A percentile compares a stretch with the other conserved stretches of the same genome.
These are phyloP conservation scores for Meripilus lineatus DNA, from an alignment of 1,284 basidiomycete genomes.

Conservation along the genomic window DNA sequence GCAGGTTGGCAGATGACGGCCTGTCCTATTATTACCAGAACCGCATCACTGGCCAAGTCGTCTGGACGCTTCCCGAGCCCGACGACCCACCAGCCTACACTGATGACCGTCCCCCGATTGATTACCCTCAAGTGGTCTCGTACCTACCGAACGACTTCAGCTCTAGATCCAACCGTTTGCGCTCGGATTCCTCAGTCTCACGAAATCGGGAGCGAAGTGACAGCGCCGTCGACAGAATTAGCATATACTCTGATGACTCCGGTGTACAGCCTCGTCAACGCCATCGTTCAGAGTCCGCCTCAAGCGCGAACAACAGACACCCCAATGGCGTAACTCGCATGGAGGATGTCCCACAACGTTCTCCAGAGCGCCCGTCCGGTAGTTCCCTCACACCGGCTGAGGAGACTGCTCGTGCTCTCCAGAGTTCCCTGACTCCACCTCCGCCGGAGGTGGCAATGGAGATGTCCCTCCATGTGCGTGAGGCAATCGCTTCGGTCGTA, in stretches of 20 bases:
- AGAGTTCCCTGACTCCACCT: slow-evolving; percentile 53
- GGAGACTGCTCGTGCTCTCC: slow-evolving; percentile 58
- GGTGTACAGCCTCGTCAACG: slow-evolving; percentile 59
- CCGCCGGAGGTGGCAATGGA: slow-evolving; percentile 54
- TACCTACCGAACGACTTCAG: slow-evolving; percentile 15
- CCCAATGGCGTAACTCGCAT: slow-evolving; percentile 14
- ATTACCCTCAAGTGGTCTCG: slow-evolving; percentile 3
- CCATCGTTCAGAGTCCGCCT: slow-evolving; percentile 19
- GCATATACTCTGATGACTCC: slow-evolving; percentile 75
- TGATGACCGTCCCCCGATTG: slow-evolving; percentile 12
- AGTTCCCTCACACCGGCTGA: slow-evolving; percentile 55
- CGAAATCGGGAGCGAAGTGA: slow-evolving; percentile 27
- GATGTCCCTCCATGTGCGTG: slow-evolving; percentile 51
- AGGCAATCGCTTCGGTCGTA: slow-evolving; percentile 60
- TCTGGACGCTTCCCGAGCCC: slow-evolving; percentile 57
- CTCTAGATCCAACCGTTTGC: slow-evolving; percentile 28
- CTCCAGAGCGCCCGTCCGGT: slow-evolving; percentile 10
- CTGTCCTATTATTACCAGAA: slow-evolving; percentile 79
- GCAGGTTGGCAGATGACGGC: slow-evolving; percentile 81
- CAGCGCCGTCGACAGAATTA: slow-evolving; percentile 42
- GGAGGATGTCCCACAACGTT: slow-evolving; percentile 8
- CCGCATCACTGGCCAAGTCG: slow-evolving; percentile 60
- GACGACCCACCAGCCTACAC: slow-evolving; percentile 12
- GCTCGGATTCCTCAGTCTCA: slow-evolving; percentile 34
- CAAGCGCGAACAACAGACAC: slow-evolving; percentile 16